Conservation (phyloP, 768 basidiomycete species). For the Rhizopogon vinicolor region DNA sequence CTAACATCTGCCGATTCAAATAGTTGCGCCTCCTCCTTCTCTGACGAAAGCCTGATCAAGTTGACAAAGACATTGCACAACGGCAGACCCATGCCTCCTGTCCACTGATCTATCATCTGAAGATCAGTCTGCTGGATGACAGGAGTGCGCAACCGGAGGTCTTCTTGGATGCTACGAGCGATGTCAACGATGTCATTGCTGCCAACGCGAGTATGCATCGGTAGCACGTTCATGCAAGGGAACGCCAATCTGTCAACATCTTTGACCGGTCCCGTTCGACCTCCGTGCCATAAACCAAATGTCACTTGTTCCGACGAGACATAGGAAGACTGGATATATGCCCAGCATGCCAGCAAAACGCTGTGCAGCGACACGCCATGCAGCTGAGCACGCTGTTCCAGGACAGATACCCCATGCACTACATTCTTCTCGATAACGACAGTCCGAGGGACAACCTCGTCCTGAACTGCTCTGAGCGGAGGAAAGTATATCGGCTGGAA, state of each 20-base stretch:
- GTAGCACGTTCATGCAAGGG: constrained; percentile 43
- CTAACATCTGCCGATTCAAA: constrained; percentile 33
- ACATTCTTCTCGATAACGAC: constrained; percentile 32
- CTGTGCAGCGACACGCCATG: constrained; percentile 32
- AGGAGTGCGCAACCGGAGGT: constrained; percentile 32
- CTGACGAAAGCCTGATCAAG: constrained; percentile 32
- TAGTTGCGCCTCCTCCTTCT: constrained; percentile 10
- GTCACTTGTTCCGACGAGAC: constrained; percentile 24
- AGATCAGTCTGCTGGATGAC: constrained; percentile 38
- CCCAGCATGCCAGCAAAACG: constrained; percentile 42
- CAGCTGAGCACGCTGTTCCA: constrained; percentile 40
- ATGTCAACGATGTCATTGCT: constrained; percentile 18
- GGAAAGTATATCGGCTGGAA: constrained; percentile 26
- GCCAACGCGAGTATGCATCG: constrained; percentile 26
- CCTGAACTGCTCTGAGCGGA: neutral
- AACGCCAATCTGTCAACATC: constrained; percentile 34
- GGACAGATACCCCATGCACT: constrained; percentile 36
- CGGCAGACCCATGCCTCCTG: constrained; percentile 21
- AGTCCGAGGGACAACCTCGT: constrained; percentile 1
- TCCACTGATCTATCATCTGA: constrained; percentile 31
- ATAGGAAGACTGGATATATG: constrained; percentile 30
- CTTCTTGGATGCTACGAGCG: constrained; percentile 29
- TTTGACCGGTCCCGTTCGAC: constrained; percentile 32
- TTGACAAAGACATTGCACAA: constrained; percentile 43
- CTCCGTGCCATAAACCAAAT: constrained; percentile 46